Evolutionary conservation across 257 asterid species (phyloP), one percentile per base, ranked within the genome.

Genomic region (Nicotiana attenuata): DNA sequence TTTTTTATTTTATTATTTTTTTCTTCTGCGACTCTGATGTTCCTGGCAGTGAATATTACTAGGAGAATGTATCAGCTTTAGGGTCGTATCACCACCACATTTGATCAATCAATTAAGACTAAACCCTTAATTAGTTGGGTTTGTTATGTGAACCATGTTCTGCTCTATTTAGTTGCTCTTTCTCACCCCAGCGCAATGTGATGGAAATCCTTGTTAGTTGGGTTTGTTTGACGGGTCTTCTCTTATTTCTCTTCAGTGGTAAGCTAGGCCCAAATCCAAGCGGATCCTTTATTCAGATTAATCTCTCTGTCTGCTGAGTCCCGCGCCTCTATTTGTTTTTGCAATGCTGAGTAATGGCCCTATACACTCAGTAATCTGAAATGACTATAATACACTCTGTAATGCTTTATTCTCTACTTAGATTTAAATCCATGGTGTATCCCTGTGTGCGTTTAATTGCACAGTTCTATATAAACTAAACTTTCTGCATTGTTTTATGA

Each of bases 261-360:
- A 69, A 68, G 78, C 57, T 69, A 41, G 59, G 78, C 33, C n/a
- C 59, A 38, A 69, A 24, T 41, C 78, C 78, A 69, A 41, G 55
- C 28, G 28, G 33, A 69, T 69, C n/a, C 26, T 69, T 20, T 41
- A 41, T 31, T 69, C 3, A 5, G 77, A 38, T 68, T 20, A 38
- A 68, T 20, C 38, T 52, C 17, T 33, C 15, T n/a, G 60, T 71
- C 22, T 71, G 20, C 38, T 71, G 20, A 33, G 60, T 45, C 22
- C 79, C 50, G 61, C 22, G 47, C 41, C 41, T 73, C 61, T 73
- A 45, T 71, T 73, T 73, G 22, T 47, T 47, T 73, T 45, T 22
- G 61, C 38, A 50, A 73, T 24, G 61, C 61, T 15, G 50, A 73
- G 79, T 47, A 47, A 73, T 24, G 29, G 16, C 60, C 45, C 10